Evolutionary conservation across 768 basidiomycete genomes (phyloP).

Genomic region (Trametopsis cervina): DNA sequence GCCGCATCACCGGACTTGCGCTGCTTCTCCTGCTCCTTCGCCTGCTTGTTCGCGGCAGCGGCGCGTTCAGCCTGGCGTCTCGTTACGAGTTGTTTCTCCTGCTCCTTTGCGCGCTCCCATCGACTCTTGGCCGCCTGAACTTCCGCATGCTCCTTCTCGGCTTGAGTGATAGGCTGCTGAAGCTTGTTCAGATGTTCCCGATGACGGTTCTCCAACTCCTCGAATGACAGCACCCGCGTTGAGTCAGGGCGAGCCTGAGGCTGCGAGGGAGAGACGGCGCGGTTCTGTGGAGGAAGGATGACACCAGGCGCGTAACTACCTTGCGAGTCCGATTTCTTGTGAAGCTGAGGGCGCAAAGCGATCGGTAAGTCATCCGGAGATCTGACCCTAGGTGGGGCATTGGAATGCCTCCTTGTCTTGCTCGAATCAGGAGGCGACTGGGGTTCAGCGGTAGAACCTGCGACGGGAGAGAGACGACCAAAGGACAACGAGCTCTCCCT

Average conservation of each 20-base stretch:
- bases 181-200: slow-evolving; percentile 76
- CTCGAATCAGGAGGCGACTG: background rate
- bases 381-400: slow-evolving; percentile 1
- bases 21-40: slow-evolving; percentile 43
- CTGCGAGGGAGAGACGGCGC: slow-evolving; percentile 33
- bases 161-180: slow-evolving; percentile 79
- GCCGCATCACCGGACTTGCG: slow-evolving; percentile 13
- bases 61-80: slow-evolving; percentile 68
- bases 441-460: background rate
- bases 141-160: slow-evolving; percentile 70
- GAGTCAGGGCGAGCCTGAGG: slow-evolving; percentile 29
- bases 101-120: slow-evolving; percentile 73
- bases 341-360: slow-evolving; percentile 16
- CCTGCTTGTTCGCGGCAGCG: slow-evolving; percentile 31
- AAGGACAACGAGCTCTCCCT: slow-evolving; percentile 62
- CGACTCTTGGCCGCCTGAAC: slow-evolving; percentile 67
- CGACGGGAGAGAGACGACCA: slow-evolving; percentile 3
- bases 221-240: slow-evolving; percentile 68
- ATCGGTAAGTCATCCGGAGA: slow-evolving; percentile 40
- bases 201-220: slow-evolving; percentile 82
- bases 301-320: slow-evolving; percentile 34
- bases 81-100: slow-evolving; percentile 70
- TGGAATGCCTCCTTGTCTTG: background rate
- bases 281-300: slow-evolving; percentile 38
- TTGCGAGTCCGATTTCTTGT: slow-evolving; percentile 19